Evolutionary conservation across 2,329 filamentous ascomycete genomes (phyloP).

Genomic region (Fusarium tupiense): DNA sequence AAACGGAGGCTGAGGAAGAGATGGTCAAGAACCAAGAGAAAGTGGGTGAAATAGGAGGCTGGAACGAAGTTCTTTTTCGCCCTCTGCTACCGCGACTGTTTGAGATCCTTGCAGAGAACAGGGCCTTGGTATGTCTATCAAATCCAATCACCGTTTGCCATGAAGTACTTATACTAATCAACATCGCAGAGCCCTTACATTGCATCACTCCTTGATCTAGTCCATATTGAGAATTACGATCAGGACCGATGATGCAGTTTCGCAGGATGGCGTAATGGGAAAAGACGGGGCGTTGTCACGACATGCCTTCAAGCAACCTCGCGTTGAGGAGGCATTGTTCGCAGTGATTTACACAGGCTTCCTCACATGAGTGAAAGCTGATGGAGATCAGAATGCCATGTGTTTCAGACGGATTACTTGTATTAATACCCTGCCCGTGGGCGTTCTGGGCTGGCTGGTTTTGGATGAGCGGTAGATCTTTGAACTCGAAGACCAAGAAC

Average conservation of each 20-base stretch:
- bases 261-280: slow-evolving; percentile 11
- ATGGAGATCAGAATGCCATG: slow-evolving; percentile 15
- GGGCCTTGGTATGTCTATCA: slow-evolving; percentile 60
- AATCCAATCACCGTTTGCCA: background rate
- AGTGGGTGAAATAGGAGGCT: slow-evolving; percentile 61
- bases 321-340: slow-evolving; percentile 3
- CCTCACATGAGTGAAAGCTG: slow-evolving; percentile 26
- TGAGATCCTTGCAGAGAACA: slow-evolving; percentile 76
- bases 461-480: slow-evolving; percentile 20
- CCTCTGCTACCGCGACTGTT: slow-evolving; percentile 72
- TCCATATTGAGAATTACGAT: slow-evolving; percentile 45
- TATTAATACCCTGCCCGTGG: slow-evolving; percentile 43
- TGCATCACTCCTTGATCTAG: slow-evolving; percentile 52
- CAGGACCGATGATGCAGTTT: slow-evolving; percentile 32
- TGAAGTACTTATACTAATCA: slow-evolving; percentile 23
- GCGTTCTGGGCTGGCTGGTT: slow-evolving; percentile 33
- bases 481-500: slow-evolving; percentile 1
- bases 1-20: slow-evolving; percentile 68
- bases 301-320: background rate
- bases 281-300: slow-evolving; percentile 22
- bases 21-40: slow-evolving; percentile 59
- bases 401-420: slow-evolving; percentile 30
- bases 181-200: slow-evolving; percentile 51
- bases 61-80: slow-evolving; percentile 75
- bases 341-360: slow-evolving; percentile 5